Evolutionary conservation across 2,329 filamentous ascomycete genomes (phyloP).

Genomic region (Paracorniculantispora psalliotae): DNA sequence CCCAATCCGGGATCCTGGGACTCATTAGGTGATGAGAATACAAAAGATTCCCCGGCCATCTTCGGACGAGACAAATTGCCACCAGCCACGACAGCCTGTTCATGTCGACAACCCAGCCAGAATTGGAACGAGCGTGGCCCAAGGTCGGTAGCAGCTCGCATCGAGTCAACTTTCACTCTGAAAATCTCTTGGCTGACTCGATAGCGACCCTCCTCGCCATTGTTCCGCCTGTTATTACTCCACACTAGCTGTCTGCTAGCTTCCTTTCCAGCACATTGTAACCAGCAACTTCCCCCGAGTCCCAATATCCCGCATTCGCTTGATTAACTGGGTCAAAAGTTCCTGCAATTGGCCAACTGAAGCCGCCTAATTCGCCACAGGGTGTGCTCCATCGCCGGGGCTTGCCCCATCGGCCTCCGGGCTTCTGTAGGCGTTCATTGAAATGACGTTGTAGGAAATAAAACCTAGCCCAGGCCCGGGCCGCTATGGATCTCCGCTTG

Average conservation of each 20-base stretch:
- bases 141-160: not conserved
- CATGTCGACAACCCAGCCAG: not conserved
- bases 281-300: not conserved
- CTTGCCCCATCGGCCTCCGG: not conserved
- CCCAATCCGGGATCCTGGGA: not conserved
- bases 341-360: not conserved
- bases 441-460: not conserved
- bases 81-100: not conserved
- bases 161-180: not conserved
- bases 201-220: not conserved
- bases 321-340: not conserved
- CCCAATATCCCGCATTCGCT: not conserved
- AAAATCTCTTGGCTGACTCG: not conserved
- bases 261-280: not conserved
- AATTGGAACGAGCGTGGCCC: not conserved
- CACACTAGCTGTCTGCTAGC: not conserved
- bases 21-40: not conserved
- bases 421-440: no score
- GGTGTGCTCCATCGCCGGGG: not conserved
- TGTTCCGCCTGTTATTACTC: not conserved
- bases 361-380: not conserved
- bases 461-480: not conserved
- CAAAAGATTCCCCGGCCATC: not conserved
- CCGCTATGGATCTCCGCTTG: not conserved
- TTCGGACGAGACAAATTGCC: not conserved